Evolutionary conservation across 2,329 filamentous ascomycete genomes (phyloP), one percentile per base, ranked within the genome.

Genomic region (Endocalyx cinctus): DNA sequence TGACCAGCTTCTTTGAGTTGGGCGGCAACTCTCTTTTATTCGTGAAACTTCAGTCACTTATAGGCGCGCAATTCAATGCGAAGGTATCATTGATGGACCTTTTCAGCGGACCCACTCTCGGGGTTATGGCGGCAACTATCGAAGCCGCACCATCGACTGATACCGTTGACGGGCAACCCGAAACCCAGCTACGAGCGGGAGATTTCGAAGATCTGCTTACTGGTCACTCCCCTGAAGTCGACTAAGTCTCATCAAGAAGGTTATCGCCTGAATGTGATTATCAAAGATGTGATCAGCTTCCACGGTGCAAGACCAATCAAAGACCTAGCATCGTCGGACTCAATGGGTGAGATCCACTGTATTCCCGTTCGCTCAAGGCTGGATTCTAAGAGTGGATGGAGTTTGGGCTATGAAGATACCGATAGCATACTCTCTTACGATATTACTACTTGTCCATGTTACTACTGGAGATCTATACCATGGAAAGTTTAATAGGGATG

Each of bases 291-390:
- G 5, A 56, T 51, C 2, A 53, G 54, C 5, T 64, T 62, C 37
- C 42, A 69, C 1, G 65, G 57, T 6, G 18, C 45, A 10, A 30
- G 52, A 16, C 34, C 68, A 18, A 41, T 66, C 2, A 25, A 37
- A 16, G 25, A 47, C 7, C 54, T 70, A 3, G 34, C 55, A 2
- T 31, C 44, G 6, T 34, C 52, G 12, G 26, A 47, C 1, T 29
- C 29, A 6, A 46, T 67, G 4, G 23, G 30, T 5, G 44, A 50
- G 12, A 45, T 69, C 8, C 57, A 64, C 41, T 66, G 63, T 34
- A 27, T 68, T 15, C 63, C 63, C 10, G 49, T 64, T 10, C 48
- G 50, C 5, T 13, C 16, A n/a, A n/a, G n/a, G n/a, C n/a, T n/a
- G n/a, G n/a, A n/a, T n/a, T n/a, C n/a, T n/a, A n/a, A n/a, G n/a